These are phyloP conservation scores for Rutidosis leptorrhynchoides DNA, from an alignment of 129 eudicot species.

Conservation along the genomic window DNA sequence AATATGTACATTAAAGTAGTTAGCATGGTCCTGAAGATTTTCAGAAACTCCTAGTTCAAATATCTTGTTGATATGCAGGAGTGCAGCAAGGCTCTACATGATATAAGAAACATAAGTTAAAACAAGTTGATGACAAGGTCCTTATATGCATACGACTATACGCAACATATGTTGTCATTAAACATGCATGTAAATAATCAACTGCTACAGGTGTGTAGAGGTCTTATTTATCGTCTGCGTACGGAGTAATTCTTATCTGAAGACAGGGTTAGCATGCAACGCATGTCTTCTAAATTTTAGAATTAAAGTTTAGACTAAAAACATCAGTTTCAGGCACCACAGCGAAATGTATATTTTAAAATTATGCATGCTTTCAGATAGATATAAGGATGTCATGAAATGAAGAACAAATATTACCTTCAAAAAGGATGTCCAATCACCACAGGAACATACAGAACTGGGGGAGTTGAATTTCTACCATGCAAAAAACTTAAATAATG, in stretches of 20 bases:
- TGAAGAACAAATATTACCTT: slow-evolving; percentile 52
- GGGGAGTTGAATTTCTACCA: slow-evolving; percentile 93
- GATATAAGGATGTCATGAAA: slow-evolving; percentile 11
- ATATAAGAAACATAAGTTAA: slow-evolving; percentile 16
- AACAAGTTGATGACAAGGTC: slow-evolving; percentile 14
- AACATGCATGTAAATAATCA: slow-evolving; percentile 20
- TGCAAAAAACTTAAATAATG: slow-evolving; percentile 13
- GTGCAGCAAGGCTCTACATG: slow-evolving; percentile 78
- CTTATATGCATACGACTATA: slow-evolving; percentile 23
- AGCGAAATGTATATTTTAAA: not conserved
- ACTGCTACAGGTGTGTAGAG: slow-evolving; percentile 15
- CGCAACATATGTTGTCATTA: slow-evolving; percentile 3
- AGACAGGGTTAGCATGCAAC: not conserved
- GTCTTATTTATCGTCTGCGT: not conserved
- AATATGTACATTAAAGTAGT: slow-evolving; percentile 1
- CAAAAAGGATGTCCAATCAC: slow-evolving; percentile 85
- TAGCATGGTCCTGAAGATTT: slow-evolving; percentile 15
- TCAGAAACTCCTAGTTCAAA: slow-evolving; percentile 16
- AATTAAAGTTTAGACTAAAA: not conserved
- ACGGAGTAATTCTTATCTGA: not conserved
- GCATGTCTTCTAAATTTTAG: not conserved
- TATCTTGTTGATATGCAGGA: slow-evolving; percentile 49
- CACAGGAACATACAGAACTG: slow-evolving; percentile 67
- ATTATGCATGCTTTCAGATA: slow-evolving; percentile 7
- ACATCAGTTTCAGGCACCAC: not conserved